Percentiles rank a stretch among this genome's conserved stretches.
These are phyloP conservation scores for Chaetomium globosum DNA, from an alignment of 2,329 filamentous ascomycete species.

Conservation along the genomic window DNA sequence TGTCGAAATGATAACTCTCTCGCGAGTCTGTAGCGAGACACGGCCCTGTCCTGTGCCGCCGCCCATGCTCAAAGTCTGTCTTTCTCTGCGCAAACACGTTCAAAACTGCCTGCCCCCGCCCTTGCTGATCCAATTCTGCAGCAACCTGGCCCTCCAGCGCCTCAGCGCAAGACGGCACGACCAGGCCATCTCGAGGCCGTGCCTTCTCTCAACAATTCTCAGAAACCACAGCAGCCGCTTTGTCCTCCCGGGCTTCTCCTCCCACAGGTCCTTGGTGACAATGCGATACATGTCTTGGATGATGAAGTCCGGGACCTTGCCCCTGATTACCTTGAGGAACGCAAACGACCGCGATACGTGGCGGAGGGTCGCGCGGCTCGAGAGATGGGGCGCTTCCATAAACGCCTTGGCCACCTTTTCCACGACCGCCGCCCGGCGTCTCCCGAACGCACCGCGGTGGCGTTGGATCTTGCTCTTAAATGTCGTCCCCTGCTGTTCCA, in stretches of 20 bases:
- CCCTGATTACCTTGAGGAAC: slow-evolving; percentile 37
- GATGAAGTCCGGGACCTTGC: slow-evolving; percentile 34
- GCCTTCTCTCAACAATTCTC: slow-evolving; percentile 38
- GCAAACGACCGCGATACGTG: slow-evolving; percentile 42
- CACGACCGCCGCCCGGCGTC: slow-evolving; percentile 30
- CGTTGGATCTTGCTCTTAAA: slow-evolving; percentile 16
- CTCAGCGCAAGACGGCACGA: slow-evolving; percentile 34
- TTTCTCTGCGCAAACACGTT: background rate
- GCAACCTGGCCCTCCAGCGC: slow-evolving; percentile 36
- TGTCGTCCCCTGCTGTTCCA: slow-evolving; percentile 36
- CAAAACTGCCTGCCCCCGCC: background rate
- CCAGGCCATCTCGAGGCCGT: slow-evolving; percentile 34
- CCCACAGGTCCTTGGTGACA: slow-evolving; percentile 43
- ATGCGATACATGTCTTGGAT: slow-evolving; percentile 42
- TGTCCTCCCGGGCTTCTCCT: slow-evolving; percentile 42
- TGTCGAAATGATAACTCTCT: background rate
- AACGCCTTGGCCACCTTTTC: slow-evolving; percentile 32
- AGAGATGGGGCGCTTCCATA: slow-evolving; percentile 32
- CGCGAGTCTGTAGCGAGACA: background rate
- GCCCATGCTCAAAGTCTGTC: background rate
- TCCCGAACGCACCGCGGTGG: slow-evolving; percentile 24
- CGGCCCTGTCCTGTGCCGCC: background rate
- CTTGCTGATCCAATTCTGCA: slow-evolving; percentile 17
- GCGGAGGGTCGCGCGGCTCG: slow-evolving; percentile 37
- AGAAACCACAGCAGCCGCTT: slow-evolving; percentile 45